Conservation (phyloP, 345 rosid species). For the Pugionium dolabratum region DNA sequence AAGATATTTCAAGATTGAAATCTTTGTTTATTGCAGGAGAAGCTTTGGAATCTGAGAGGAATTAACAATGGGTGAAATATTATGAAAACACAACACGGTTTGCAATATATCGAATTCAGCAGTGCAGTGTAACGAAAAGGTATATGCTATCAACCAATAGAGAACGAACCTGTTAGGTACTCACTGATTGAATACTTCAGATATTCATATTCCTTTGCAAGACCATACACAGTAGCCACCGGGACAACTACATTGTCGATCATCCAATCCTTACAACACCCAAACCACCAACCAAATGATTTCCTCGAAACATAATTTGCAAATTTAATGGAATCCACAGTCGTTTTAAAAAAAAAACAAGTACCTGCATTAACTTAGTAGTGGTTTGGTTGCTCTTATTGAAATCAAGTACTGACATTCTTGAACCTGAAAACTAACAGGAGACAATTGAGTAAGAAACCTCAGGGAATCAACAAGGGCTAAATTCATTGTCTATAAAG, state of each 20-base stretch:
- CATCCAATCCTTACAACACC: slow-evolving; percentile 68
- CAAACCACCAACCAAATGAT: slow-evolving; percentile 12
- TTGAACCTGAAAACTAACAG: slow-evolving; percentile 53
- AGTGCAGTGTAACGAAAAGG: neutral
- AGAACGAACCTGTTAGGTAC: slow-evolving; percentile 68
- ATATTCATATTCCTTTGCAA: slow-evolving; percentile 73
- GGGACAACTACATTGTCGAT: slow-evolving; percentile 83
- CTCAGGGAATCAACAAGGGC: neutral
- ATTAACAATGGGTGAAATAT: neutral
- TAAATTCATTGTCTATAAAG: slow-evolving; percentile 4
- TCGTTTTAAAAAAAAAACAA: neutral
- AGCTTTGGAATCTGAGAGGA: neutral
- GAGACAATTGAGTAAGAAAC: slow-evolving; percentile 3
- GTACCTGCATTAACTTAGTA: slow-evolving; percentile 68
- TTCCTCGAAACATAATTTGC: neutral
- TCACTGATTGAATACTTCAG: slow-evolving; percentile 71
- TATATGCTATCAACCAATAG: neutral
- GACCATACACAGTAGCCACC: slow-evolving; percentile 68
- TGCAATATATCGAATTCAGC: neutral
- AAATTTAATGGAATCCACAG: neutral
- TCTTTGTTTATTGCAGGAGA: neutral
- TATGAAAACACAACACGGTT: neutral
- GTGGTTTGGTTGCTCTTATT: slow-evolving; percentile 60
- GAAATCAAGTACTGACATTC: slow-evolving; percentile 76
- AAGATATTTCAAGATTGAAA: neutral